Base-by-base conservation (phyloP, 2,329 filamentous ascomycete genomes). In the Beauveria caledonica region DNA sequence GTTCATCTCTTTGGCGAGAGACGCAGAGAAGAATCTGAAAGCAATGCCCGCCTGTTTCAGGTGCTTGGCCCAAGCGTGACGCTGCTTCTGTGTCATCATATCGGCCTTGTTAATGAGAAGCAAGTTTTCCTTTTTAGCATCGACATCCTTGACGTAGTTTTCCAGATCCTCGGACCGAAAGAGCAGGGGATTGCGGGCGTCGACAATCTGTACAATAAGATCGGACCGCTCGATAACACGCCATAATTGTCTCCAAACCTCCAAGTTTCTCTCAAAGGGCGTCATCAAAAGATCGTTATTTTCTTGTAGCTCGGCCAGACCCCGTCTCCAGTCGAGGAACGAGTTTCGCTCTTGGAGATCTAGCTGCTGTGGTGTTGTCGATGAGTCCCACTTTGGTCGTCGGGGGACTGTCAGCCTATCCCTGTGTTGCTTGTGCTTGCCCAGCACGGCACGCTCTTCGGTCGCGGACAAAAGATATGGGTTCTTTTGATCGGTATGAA, bases 201-300 rank as follows among this genome's bases (percentile, higher is more conserved):
- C 94, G 58, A 99, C 94, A 77, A 99, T 99, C 78, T 99, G 94
- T 40, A 99, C 94, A 3, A 99, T 85, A 45, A 99, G 78, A 73
- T 99, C 94, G 17, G 92, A 97, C 63, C 94, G 83, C 79, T 99
- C 94, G 68, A 99, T 97, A 62, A 99, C 94, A 76, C 94, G 86
- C 94, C 94, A 99, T 67, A 99, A 72, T 74, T 99, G 94, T 71
- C 94, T 86, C 94, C 94, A 99, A 29, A 99, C 94, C 70, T 99
- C 95, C 63, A 99, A 71, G 71, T 99, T 99, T 62, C 94, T 85
- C 80, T 99, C 94, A 69, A 99, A 99, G 0, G 94, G 94, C 0
- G 94, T 99, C 90, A 99, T 92, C 59, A 99, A 82, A 60, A 99
- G 76, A 72, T 99, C 94, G 62, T 97, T 87, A 69, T 89, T 91